A percentile compares a stretch with the other conserved stretches of the same genome.
These are phyloP conservation scores for Colletotrichum lindemuthianum DNA, from an alignment of 2,329 filamentous ascomycete genomes.

Conservation along the genomic window DNA sequence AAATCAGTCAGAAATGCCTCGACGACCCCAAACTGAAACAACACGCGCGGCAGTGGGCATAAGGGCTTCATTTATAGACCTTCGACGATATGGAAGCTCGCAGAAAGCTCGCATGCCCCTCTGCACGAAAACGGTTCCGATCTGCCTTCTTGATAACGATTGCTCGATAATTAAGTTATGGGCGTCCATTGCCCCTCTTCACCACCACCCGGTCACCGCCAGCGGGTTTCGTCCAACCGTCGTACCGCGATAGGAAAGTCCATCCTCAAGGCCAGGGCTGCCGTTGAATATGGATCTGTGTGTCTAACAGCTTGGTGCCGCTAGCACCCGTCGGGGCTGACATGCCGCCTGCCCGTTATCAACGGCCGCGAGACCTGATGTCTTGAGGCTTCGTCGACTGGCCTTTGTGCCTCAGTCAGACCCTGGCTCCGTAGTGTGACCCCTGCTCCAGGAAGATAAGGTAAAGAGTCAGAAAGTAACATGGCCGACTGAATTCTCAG, in stretches of 20 bases:
- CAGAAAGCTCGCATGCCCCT: conserved; percentile 9
- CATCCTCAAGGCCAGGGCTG: conserved; percentile 28
- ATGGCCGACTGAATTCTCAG: too few relatives aligned
- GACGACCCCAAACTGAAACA: too few relatives aligned
- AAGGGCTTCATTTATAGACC: conserved; percentile 20
- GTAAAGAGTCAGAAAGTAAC: too few relatives aligned
- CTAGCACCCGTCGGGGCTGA: conserved; percentile 14
- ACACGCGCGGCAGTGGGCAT: not conserved
- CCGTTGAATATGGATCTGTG: conserved; percentile 12
- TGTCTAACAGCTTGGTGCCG: conserved; percentile 15
- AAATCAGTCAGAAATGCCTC: too few relatives aligned
- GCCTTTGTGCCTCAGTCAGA: not conserved
- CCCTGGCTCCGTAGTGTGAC: too few relatives aligned
- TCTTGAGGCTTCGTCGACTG: conserved; percentile 7
- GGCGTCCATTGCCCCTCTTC: conserved; percentile 5
- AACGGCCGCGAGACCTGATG: not conserved
- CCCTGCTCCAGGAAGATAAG: too few relatives aligned
- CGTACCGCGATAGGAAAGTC: conserved; percentile 34
- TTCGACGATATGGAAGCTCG: conserved; percentile 17
- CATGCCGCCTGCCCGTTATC: conserved; percentile 22
- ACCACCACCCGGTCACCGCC: conserved; percentile 21
- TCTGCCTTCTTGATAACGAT: conserved; percentile 29
- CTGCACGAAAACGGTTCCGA: conserved; percentile 4
- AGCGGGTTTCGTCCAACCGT: conserved; percentile 22
- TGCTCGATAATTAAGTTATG: conserved; percentile 21